Evolutionary conservation across 2,329 filamentous ascomycete species (phyloP), one percentile per base, ranked within the genome.

Genomic region (Cladophialophora bantiana): DNA sequence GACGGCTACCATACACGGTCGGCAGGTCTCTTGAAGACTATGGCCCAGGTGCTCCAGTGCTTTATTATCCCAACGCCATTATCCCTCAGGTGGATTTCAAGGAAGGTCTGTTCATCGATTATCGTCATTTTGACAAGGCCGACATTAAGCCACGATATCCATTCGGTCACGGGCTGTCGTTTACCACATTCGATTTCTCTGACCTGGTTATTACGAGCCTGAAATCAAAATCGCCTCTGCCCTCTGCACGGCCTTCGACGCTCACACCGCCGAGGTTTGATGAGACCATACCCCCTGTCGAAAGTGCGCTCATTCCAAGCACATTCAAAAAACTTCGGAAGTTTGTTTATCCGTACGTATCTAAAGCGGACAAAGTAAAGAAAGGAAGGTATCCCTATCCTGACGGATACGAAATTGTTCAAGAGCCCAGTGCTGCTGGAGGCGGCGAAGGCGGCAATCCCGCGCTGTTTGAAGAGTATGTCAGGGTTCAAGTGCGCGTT

Each of bases 1-100:
- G 94, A n/a, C 89, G 90, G 64, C 81, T 97, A 1, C 94, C 94
- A 0, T 97, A 96, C 78, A 96, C 93, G 0, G 90, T 97, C 59
- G 93, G 91, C 7, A 91, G 89, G 75, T 83, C 83, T 0, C 82
- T 91, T 2, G 83, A 86, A 15, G 92, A 97, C 76, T 95, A 95
- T 72, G 94, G 94, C 0, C 85, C 88, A 0, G 87, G 86, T 15
- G 90, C 85, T 18, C 85, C 89, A 73, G 83, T 95, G 45, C 81
- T 93, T 70, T 92, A 90, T 74, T 81, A 87, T 57, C 86, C 90
- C 0, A 90, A 92, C 71, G 86, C 84, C 15, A 80, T 91, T 3
- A 82, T 89, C 1, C 92, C 93, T 0, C 92, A 96, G 75, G 92
- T 96, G 72, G 89, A 92, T 70, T 96, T 95, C 76, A 85, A 84